Evolutionary conservation across 106 monocot species (phyloP), one percentile per base, ranked within the genome.

Genomic region (Vanilla planifolia): DNA sequence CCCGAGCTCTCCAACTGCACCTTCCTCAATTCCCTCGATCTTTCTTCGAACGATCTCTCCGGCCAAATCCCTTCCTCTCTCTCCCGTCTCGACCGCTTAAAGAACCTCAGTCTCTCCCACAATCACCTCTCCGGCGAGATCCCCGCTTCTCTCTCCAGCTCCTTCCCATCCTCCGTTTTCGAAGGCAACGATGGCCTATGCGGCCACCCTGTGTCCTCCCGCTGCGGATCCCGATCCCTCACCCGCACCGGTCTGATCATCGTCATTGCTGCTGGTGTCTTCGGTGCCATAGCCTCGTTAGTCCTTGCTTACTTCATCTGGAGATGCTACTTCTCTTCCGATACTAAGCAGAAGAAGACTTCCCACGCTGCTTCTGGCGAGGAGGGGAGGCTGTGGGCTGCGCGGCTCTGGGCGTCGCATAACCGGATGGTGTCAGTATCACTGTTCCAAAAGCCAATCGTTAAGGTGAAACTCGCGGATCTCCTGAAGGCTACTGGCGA

Each of bases 391-490:
- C 14, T 7, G 23, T 74, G 61, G 67, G 59, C 33, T 0, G 44
- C 43, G 11, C 42, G 71, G 33, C 55, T 63, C 2, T 11, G 53
- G 5, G 8, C 63, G 15, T 62, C 55, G 7, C 63, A 63, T n/a
- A 51, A 48, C 37, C 44, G 73, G 17, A 42, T 67, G 33, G 32
- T 55, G 4, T 43, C 36, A 0, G 73, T 74, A 0, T 74, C 73
- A 8, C 44, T 74, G 17, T 74, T 66, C 41, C 53, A 55, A 29
- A 87, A 82, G 60, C 82, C 75, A 13, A 81, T 82, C 40, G 81
- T 76, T n/a, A 73, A 85, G 78, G 67, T 89, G 20, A 77, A 69
- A 55, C 63, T 85, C 8, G 69, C 70, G 1, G 80, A 89, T 58
- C 51, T 89, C 33, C 65, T 81, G 69, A 40, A 72, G 3, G 84